Conservation (phyloP, 192 early-diverging fungal species). For the Linnemannia elongata region DNA sequence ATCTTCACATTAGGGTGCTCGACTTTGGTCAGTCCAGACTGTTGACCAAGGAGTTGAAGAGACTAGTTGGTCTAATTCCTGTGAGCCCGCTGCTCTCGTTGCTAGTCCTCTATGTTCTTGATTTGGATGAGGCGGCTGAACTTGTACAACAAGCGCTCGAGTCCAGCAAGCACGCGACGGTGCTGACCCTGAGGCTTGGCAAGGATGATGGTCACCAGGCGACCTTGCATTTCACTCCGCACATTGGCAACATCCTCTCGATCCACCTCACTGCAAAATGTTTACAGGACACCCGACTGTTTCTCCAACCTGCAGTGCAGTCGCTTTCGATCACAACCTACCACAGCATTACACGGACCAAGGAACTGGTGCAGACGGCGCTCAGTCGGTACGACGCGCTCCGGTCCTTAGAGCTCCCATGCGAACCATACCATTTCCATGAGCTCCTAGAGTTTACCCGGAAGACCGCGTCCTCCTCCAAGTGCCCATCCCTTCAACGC, state of each 20-base stretch:
- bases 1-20: background rate
- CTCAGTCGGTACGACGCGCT: background rate
- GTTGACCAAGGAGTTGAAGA: background rate
- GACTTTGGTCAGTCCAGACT: background rate
- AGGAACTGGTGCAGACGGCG: background rate
- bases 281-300: background rate
- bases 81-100: background rate
- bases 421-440: background rate
- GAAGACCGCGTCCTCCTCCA: background rate
- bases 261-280: background rate
- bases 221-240: background rate
- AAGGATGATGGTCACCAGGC: background rate
- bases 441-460: background rate
- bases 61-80: background rate
- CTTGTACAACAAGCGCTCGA: background rate
- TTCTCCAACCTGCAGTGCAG: background rate
- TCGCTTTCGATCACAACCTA: background rate
- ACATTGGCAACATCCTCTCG: background rate
- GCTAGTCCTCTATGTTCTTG: background rate
- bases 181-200: background rate
- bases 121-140: constrained; percentile 1
- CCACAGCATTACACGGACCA: background rate
- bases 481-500: background rate
- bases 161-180: background rate
- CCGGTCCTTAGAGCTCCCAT: background rate